Conservation (phyloP, 768 basidiomycete species). For the Sistotremastrum niveocremeum region DNA sequence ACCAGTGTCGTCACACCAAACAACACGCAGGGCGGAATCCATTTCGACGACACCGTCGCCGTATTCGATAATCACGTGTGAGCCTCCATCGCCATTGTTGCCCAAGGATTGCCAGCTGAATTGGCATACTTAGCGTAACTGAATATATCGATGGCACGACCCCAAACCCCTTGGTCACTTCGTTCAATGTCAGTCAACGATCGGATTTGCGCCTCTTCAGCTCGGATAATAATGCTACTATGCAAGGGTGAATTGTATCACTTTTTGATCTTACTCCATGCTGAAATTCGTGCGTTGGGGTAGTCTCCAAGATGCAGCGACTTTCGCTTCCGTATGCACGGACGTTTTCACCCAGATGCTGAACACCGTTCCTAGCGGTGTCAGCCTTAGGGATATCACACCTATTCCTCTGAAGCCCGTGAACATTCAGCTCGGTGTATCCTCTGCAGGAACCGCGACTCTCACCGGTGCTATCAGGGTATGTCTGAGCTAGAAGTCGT, state of each 20-base stretch:
- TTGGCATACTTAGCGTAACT: constrained; percentile 17
- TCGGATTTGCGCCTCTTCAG: constrained; percentile 29
- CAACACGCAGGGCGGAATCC: background rate
- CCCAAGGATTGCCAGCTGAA: background rate
- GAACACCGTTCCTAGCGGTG: constrained; percentile 31
- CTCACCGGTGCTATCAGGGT: too few relatives aligned
- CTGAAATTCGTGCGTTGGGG: background rate
- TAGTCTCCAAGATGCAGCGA: constrained; percentile 20
- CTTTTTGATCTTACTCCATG: background rate
- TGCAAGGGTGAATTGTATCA: constrained; percentile 20
- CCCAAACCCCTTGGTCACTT: constrained; percentile 23
- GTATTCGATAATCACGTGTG: constrained; percentile 2
- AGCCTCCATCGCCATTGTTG: background rate
- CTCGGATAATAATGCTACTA: constrained; percentile 26
- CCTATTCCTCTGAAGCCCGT: too few relatives aligned
- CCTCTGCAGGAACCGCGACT: too few relatives aligned
- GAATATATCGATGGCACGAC: constrained; percentile 28
- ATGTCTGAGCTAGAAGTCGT: too few relatives aligned
- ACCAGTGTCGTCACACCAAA: background rate
- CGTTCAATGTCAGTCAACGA: constrained; percentile 19
- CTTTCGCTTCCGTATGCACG: constrained; percentile 27
- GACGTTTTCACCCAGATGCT: constrained; percentile 31
- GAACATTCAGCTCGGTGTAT: too few relatives aligned
- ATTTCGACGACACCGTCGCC: constrained; percentile 1
- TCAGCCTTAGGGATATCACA: constrained; percentile 32